Percentiles rank a stretch among this genome's conserved stretches.
Conservation (phyloP, 169 alveolate species). For the Cystoisospora suis region DNA sequence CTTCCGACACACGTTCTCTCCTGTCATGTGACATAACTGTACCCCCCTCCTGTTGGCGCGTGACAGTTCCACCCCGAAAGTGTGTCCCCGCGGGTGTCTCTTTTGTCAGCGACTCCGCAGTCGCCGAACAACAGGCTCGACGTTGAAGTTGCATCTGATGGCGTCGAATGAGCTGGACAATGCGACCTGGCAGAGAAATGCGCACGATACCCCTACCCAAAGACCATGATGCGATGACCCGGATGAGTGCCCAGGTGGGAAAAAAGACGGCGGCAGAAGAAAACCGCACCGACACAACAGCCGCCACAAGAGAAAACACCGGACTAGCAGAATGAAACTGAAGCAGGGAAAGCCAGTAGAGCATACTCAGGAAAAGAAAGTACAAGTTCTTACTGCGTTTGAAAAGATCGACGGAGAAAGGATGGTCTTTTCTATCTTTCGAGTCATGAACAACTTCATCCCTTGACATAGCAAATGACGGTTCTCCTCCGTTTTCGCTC, state of each 20-base stretch:
- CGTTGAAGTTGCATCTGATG: too few relatives aligned
- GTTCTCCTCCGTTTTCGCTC: not conserved
- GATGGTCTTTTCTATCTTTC: too few relatives aligned
- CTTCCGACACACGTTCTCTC: too few relatives aligned
- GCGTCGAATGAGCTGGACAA: not conserved
- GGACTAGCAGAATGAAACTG: not conserved
- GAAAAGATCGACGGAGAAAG: slow-evolving; percentile 9
- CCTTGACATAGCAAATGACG: too few relatives aligned
- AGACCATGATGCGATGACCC: not conserved
- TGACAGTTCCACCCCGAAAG: too few relatives aligned
- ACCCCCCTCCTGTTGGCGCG: too few relatives aligned
- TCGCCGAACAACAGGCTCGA: too few relatives aligned
- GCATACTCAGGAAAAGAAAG: not conserved
- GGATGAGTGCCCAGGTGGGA: not conserved
- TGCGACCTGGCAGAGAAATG: not conserved
- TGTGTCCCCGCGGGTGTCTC: too few relatives aligned
- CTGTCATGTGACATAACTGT: too few relatives aligned
- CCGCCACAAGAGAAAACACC: not conserved
- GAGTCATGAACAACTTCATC: too few relatives aligned
- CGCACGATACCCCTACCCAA: not conserved
- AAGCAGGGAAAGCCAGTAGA: not conserved
- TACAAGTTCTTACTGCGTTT: not conserved
- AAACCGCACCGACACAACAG: not conserved
- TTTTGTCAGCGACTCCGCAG: too few relatives aligned
- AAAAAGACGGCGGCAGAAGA: not conserved